Evolutionary conservation across 225 moss, liverwort and hornwort species (phyloP), one percentile per base, ranked within the genome.

Genomic region (Polytrichum commune): DNA sequence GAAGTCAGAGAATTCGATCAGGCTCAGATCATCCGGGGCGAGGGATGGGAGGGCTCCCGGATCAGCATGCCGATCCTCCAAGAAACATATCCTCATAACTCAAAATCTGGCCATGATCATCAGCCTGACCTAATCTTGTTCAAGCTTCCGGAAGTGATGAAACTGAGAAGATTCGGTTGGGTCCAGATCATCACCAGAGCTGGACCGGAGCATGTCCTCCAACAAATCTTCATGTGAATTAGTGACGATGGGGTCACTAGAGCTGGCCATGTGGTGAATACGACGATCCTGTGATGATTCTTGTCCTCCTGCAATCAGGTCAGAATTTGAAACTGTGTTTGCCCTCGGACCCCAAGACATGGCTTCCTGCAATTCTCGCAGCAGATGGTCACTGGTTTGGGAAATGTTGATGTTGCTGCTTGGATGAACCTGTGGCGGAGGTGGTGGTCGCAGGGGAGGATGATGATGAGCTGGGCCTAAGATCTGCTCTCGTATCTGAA

Each of bases 141-240:
- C 38, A 38, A 38, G 38, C 38, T 38, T 38, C 38, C 38, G 2
- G 38, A 38, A 38, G 2, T 7, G 38, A 10, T 13, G 38, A 38
- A 38, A 38, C 38, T 38, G 38, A 38, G 38, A 38, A 8, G 10
- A 38, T 38, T 13, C 38, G 38, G 38, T 38, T 38, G 38, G 38
- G 38, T 38, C 10, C 13, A 38, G 3, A 38, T 38, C 0, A 38
- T 13, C 38, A 10, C 3, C 3, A 38, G 38, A 38, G 38, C 10
- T 38, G 10, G 38, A 80, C 18, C 86, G 73, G 26, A 86, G 68
- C 5, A 86, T 76, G 54, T 86, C 86, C 62, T 78, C 83, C 69
- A 86, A 46, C 71, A 86, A 63, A 5, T 83, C 83, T 30, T 82
- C 58, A 64, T 29, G 7, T 30, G 30, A 13, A 60, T 74, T 13